Conservation (phyloP, 352 stramenopile genomes). For the Globisporangium yorkense region DNA sequence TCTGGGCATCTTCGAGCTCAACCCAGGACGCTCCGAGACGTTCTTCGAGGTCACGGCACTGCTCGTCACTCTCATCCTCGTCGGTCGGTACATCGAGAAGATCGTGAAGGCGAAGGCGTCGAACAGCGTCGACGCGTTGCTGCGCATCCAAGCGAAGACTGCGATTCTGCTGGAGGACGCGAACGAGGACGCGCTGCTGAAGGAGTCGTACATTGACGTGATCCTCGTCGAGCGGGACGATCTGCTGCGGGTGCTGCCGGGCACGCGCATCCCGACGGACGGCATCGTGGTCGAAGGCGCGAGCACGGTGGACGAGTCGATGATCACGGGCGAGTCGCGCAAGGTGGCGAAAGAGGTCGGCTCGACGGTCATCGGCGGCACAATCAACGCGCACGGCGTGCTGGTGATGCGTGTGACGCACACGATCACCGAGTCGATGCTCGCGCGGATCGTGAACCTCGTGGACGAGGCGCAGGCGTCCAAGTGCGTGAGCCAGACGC, state of each 20-base stretch:
- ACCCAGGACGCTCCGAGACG: slow-evolving; percentile 34
- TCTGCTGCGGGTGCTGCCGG: slow-evolving; percentile 60
- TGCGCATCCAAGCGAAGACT: slow-evolving; percentile 73
- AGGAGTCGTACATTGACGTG: slow-evolving; percentile 72
- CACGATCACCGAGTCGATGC: slow-evolving; percentile 71
- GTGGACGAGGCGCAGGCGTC: slow-evolving; percentile 70
- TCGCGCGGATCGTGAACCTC: slow-evolving; percentile 64
- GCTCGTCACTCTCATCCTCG: slow-evolving; percentile 61
- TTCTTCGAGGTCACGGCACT: slow-evolving; percentile 75
- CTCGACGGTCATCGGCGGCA: slow-evolving; percentile 59
- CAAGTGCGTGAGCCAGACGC: slow-evolving; percentile 52
- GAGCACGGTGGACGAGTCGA: slow-evolving; percentile 72
- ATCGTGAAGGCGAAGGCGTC: slow-evolving; percentile 63
- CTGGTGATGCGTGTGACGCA: slow-evolving; percentile 64
- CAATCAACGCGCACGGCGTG: slow-evolving; percentile 65
- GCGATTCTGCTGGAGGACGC: slow-evolving; percentile 82
- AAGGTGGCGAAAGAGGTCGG: slow-evolving; percentile 62
- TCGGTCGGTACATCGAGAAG: slow-evolving; percentile 75
- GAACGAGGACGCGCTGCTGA: slow-evolving; percentile 17
- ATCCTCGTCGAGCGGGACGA: slow-evolving; percentile 70
- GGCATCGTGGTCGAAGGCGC: slow-evolving; percentile 57
- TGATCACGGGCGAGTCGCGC: slow-evolving; percentile 66
- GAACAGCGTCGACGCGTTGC: slow-evolving; percentile 56
- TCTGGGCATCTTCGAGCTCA: slow-evolving; percentile 16
- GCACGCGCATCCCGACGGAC: slow-evolving; percentile 64